A percentile compares a stretch with the other conserved stretches of the same genome.
Conservation (phyloP, 352 stramenopile genomes). For the Phytophthora boehmeriae region DNA sequence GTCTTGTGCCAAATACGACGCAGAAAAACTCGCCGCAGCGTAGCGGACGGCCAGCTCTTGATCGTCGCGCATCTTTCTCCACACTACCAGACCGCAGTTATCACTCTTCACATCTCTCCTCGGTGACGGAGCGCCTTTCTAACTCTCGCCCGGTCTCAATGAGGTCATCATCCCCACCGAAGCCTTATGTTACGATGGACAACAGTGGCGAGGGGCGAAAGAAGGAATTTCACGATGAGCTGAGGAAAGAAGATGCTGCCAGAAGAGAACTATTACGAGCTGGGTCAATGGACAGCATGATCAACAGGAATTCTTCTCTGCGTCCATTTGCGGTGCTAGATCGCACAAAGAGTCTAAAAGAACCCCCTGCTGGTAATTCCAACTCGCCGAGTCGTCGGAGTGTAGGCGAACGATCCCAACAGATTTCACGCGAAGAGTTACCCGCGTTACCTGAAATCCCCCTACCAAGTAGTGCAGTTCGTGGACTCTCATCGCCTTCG, state of each 20-base stretch:
- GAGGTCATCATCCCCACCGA: slow-evolving; percentile 16
- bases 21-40: slow-evolving; percentile 24
- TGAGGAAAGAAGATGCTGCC: slow-evolving; percentile 25
- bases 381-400: slow-evolving; percentile 23
- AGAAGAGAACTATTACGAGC: slow-evolving; percentile 32
- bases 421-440: slow-evolving; percentile 48
- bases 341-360: slow-evolving; percentile 21
- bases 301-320: slow-evolving; percentile 15
- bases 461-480: slow-evolving; percentile 32
- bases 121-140: slow-evolving; percentile 5
- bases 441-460: slow-evolving; percentile 74
- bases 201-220: slow-evolving; percentile 18
- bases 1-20: slow-evolving; percentile 5
- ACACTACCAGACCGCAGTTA: slow-evolving; percentile 20
- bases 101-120: slow-evolving; percentile 13
- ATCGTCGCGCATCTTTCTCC: slow-evolving; percentile 59
- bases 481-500: slow-evolving; percentile 16
- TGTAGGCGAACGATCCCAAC: slow-evolving; percentile 2
- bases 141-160: slow-evolving; percentile 8
- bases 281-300: slow-evolving; percentile 31
- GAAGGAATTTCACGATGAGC: slow-evolving; percentile 20
- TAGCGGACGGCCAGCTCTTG: slow-evolving; percentile 35
- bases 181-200: slow-evolving; percentile 13
- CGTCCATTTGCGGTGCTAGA: slow-evolving; percentile 13
- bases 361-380: slow-evolving; percentile 18